Conservation (phyloP, 345 rosid species). For the Syzygium jambos region DNA sequence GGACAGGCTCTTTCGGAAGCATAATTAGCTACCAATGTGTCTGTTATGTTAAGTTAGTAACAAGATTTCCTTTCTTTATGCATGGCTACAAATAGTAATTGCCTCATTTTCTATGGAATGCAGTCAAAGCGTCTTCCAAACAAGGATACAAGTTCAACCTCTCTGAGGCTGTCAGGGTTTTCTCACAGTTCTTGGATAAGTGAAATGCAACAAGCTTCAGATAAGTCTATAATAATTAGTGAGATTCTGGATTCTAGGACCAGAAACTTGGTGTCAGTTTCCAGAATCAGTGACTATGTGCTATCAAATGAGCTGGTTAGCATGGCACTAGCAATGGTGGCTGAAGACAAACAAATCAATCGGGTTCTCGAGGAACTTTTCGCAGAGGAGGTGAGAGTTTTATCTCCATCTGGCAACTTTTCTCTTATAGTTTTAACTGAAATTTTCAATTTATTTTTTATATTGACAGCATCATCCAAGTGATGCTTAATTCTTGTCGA, state of each 20-base stretch:
- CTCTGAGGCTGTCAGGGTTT: conserved; percentile 44
- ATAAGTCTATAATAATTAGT: conserved; percentile 75
- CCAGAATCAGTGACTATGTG: conserved; percentile 89
- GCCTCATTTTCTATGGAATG: background rate
- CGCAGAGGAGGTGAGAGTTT: conserved; percentile 53
- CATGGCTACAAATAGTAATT: conserved; percentile 5
- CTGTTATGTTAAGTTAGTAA: background rate
- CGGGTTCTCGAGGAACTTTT: conserved; percentile 88
- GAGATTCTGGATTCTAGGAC: conserved; percentile 95
- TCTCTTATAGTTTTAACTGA: background rate
- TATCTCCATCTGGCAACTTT: background rate
- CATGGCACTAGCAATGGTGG: conserved; percentile 96
- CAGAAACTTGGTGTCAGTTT: conserved; percentile 83
- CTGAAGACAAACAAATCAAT: conserved; percentile 91
- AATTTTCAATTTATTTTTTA: background rate
- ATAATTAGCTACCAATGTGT: background rate
- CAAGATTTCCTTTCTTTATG: background rate
- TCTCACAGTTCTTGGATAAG: conserved; percentile 87
- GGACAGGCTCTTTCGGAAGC: background rate
- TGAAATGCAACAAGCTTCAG: conserved; percentile 92
- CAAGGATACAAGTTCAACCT: conserved; percentile 40
- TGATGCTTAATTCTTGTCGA: background rate
- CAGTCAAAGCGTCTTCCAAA: conserved; percentile 85
- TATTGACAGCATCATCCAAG: background rate
- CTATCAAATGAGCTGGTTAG: conserved; percentile 86